Percentiles rank a stretch among this genome's conserved stretches.
Conservation (phyloP, 2,329 filamentous ascomycete species). For the Trichoderma atrobrunneum region DNA sequence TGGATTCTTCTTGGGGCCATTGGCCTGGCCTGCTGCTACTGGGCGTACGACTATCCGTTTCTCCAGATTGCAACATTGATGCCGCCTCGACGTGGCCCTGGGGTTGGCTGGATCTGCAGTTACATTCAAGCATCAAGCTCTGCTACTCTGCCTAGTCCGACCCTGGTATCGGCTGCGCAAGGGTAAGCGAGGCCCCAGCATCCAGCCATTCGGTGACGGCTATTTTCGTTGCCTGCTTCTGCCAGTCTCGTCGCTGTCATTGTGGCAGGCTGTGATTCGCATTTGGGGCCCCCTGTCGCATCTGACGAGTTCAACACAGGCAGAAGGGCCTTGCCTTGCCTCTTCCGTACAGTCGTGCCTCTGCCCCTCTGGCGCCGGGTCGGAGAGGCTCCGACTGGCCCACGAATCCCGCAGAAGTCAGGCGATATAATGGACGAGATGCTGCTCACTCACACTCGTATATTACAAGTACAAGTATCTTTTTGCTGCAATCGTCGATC, state of each 20-base stretch:
- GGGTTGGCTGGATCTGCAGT: conserved; percentile 10
- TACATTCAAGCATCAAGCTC: not conserved
- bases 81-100: conserved; percentile 1
- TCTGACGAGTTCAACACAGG: not conserved
- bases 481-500: not conserved
- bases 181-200: conserved; percentile 12
- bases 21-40: not conserved
- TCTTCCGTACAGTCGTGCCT: conserved; percentile 1
- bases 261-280: conserved; percentile 16
- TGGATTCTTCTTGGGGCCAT: not conserved
- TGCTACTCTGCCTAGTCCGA: not conserved
- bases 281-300: not conserved
- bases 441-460: not conserved
- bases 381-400: conserved; percentile 14
- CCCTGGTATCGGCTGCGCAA: conserved; percentile 2
- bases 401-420: not conserved
- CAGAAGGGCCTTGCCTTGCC: not conserved
- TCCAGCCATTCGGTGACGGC: not conserved
- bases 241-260: not conserved
- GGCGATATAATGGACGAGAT: not conserved
- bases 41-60: not conserved
- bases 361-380: not conserved
- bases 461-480: not conserved
- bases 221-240: not conserved
- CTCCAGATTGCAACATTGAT: not conserved